Base-by-base conservation (phyloP, 352 stramenopile genomes). In the Blastocystis sp. region DNA sequence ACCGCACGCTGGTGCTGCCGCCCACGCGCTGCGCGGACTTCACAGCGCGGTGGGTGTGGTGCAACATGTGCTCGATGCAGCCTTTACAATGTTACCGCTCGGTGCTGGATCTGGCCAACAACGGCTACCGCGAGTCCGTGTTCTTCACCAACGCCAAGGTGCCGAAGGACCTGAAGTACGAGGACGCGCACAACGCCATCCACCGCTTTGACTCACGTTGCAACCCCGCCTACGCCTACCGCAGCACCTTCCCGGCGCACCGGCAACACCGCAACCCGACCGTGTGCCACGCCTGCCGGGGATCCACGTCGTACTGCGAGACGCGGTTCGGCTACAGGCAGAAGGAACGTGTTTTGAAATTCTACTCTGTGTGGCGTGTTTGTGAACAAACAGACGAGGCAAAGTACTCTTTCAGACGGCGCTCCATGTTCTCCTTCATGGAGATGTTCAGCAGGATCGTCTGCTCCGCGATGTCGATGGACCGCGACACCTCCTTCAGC, bases 361-460 rank as follows among this genome's bases (percentile, higher is more conserved):
- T 34, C 28, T 34, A 34, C 28, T 34, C 28, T 34, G 28, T 34
- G 28, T 34, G 28, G 28, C 28, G 28, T 71, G 64, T 71, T 77
- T 65, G 43, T 21, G 1, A 84, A 69, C 59, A 68, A 66, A 84
- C 48, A 66, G 1, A n/a, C 3, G 1, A 69, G 14, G 6, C 21
- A 24, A 84, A 84, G 21, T 52, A 84, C 54, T 84, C 74, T 48
- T 69, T 84, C 45, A 84, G 11, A 24, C 42, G 69, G 24, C 54
- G 19, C 6, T 38, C 28, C 52, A 84, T 68, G 54, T 59, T 69
- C 61, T 70, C 4, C 60, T 84, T 84, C 74, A 34, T 84, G 54
- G 52, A 66, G n/a, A 84, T 84, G 48, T 84, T 84, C 74, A 84
- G 38, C 14, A 68, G 7, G 45, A 84, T 84, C 21, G 65, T 84